Conservation (phyloP, 2,329 filamentous ascomycete species). For the Talaromyces verruculosus region DNA sequence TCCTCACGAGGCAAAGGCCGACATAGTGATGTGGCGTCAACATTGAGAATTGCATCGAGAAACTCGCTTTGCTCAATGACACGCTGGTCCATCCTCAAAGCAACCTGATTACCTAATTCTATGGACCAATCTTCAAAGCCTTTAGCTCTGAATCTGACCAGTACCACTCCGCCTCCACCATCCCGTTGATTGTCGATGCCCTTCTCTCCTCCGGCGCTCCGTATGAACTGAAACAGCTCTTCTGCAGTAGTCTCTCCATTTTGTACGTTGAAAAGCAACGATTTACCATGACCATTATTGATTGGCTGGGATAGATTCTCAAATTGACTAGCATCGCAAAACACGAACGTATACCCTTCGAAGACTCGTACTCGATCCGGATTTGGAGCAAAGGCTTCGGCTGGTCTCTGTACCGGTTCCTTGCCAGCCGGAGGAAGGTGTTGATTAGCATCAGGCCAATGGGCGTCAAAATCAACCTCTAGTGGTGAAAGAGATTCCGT, state of each 20-base stretch:
- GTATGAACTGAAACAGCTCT: slow-evolving; percentile 77
- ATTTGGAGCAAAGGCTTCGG: slow-evolving; percentile 72
- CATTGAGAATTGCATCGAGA: slow-evolving; percentile 81
- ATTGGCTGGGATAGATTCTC: slow-evolving; percentile 73
- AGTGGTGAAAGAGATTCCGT: slow-evolving; percentile 58
- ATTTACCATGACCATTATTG: slow-evolving; percentile 78
- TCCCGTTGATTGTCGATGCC: slow-evolving; percentile 63
- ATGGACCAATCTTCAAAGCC: slow-evolving; percentile 67
- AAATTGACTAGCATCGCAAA: slow-evolving; percentile 74
- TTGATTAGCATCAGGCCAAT: slow-evolving; percentile 73
- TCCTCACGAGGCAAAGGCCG: slow-evolving; percentile 59
- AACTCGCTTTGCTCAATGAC: slow-evolving; percentile 89
- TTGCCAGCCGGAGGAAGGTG: slow-evolving; percentile 73
- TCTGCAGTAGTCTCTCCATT: slow-evolving; percentile 66
- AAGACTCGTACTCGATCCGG: slow-evolving; percentile 68
- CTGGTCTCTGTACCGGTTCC: slow-evolving; percentile 69
- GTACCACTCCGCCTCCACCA: slow-evolving; percentile 67
- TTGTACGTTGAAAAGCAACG: slow-evolving; percentile 63
- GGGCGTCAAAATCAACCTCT: slow-evolving; percentile 73
- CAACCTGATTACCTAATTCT: slow-evolving; percentile 67
- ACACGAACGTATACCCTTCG: slow-evolving; percentile 83
- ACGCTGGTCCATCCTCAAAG: slow-evolving; percentile 72
- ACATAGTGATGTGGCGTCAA: slow-evolving; percentile 71
- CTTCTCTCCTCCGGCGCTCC: slow-evolving; percentile 71
- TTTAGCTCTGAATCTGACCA: slow-evolving; percentile 69